phyloP scores from a whole-genome alignment of 139 green algal species.

The Marvania coccoides region DNA sequence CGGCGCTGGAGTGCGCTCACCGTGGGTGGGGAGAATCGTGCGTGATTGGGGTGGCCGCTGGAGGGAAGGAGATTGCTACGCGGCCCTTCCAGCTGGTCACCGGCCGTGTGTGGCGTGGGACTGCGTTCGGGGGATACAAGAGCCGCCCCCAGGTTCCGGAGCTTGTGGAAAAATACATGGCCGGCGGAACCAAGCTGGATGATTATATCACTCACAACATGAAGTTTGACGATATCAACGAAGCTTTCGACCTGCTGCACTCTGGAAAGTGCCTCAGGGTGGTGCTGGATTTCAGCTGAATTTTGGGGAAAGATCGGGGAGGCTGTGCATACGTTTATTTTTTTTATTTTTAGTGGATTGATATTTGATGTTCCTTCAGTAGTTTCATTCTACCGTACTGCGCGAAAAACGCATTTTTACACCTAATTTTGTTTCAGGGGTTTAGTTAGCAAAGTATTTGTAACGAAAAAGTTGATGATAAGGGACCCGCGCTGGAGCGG shows the following conservation, averaged over 20 bases:
- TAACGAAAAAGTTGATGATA: background rate
- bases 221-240: conserved; percentile 83
- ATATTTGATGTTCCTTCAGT: background rate
- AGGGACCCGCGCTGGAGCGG: background rate
- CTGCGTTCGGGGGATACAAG: conserved; percentile 85
- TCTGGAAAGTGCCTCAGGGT: conserved; percentile 77
- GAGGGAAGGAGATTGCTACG: conserved; percentile 39
- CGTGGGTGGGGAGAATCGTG: conserved; percentile 74
- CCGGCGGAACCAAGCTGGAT: conserved; percentile 77
- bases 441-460: background rate
- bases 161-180: conserved; percentile 80
- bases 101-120: conserved; percentile 84
- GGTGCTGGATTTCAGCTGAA: conserved; percentile 68
- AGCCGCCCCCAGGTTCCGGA: conserved; percentile 64
- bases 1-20: conserved; percentile 90
- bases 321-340: background rate
- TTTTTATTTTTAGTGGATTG: background rate
- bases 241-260: conserved; percentile 93
- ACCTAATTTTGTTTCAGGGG: background rate
- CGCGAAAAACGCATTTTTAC: background rate
- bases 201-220: conserved; percentile 89
- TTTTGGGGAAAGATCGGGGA: background rate
- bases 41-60: conserved; percentile 53
- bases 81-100: conserved; percentile 96
- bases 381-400: background rate